Evolutionary conservation across 192 early-diverging fungal species (phyloP), one percentile per base, ranked within the genome.

Genomic region (Coemansia sp.): DNA sequence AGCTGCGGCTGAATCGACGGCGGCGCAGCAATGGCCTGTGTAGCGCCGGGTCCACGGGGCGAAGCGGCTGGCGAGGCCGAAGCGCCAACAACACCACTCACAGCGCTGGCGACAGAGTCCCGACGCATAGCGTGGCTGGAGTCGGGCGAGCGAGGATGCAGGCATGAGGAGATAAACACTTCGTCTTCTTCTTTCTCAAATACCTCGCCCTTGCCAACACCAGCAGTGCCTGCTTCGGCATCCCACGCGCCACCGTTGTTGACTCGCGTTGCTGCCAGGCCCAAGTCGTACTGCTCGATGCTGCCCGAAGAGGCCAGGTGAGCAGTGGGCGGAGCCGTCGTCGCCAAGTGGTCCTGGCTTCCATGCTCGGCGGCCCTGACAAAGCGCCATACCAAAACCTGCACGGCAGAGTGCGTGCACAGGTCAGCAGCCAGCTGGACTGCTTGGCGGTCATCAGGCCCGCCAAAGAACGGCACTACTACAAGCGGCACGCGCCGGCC

Each of bases 401-500:
- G 78, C 5, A 83, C 85, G 2, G 68, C 63, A 7, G 83, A 74
- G 40, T 77, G 79, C 13, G 72, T 74, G 60, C 77, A 79, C 51
- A 79, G 68, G 33, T 83, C 61, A 69, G 78, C 24, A 0, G 79
- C 85, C 26, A 94, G 59, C 3, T 81, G 80, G 26, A 86, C 71
- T 0, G 87, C 86, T 35, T 88, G 86, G 67, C 86, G 83, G 75
- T 94, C 93, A 63, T 95, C 94, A 2, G 67, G 51, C 1, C 89
- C 86, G 13, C 92, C 93, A 50, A 88, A 69, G 69, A 91, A 90
- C 14, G 88, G 86, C 20, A 94, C 85, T 3, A 93, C 77, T 23
- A 95, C 77, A 6, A 84, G 74, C 18, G 88, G 81, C 42, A 83
- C 82, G 21, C 68, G 79, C 33, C 78, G 74, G 36, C 76, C 84